Evolutionary conservation across 2,329 filamentous ascomycete species (phyloP).

Genomic region (Pestalotiopsis sp.): DNA sequence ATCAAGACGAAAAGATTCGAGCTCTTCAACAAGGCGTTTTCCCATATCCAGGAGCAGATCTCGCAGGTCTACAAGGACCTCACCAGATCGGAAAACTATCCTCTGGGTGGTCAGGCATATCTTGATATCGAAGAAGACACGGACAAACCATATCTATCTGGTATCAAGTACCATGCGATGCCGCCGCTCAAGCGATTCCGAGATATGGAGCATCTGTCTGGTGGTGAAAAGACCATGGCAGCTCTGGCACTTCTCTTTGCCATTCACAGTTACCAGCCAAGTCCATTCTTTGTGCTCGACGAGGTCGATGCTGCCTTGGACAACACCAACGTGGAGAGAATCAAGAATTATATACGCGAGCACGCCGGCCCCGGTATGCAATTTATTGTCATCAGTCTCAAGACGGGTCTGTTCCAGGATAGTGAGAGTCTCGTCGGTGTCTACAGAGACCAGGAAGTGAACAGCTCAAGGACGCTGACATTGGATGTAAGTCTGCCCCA

Average conservation of each 20-base stretch:
- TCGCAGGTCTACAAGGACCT: slow-evolving; percentile 93
- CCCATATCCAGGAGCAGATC: slow-evolving; percentile 94
- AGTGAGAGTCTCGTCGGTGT: slow-evolving; percentile 95
- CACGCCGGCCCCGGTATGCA: slow-evolving; percentile 97
- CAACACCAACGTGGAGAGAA: slow-evolving; percentile 93
- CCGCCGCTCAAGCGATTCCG: slow-evolving; percentile 96
- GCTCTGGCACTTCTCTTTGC: slow-evolving; percentile 95
- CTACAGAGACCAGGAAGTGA: slow-evolving; percentile 91
- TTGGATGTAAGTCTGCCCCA: slow-evolving; percentile 76
- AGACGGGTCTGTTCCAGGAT: slow-evolving; percentile 93
- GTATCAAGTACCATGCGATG: slow-evolving; percentile 99
- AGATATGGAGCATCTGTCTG: slow-evolving; percentile 97
- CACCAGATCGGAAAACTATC: slow-evolving; percentile 87
- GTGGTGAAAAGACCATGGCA: slow-evolving; percentile 98
- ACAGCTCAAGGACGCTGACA: slow-evolving; percentile 88
- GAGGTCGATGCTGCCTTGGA: slow-evolving; percentile 98
- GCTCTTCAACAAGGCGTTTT: slow-evolving; percentile 93
- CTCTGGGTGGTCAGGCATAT: slow-evolving; percentile 86
- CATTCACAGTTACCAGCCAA: slow-evolving; percentile 93
- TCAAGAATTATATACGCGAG: slow-evolving; percentile 94
- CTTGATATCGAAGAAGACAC: slow-evolving; percentile 91
- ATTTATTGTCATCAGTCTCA: slow-evolving; percentile 97
- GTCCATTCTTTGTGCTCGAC: slow-evolving; percentile 96
- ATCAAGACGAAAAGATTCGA: slow-evolving; percentile 84
- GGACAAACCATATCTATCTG: slow-evolving; percentile 93